Evolutionary conservation across 257 asterid species (phyloP).

Genomic region (Solanum boliviense): DNA sequence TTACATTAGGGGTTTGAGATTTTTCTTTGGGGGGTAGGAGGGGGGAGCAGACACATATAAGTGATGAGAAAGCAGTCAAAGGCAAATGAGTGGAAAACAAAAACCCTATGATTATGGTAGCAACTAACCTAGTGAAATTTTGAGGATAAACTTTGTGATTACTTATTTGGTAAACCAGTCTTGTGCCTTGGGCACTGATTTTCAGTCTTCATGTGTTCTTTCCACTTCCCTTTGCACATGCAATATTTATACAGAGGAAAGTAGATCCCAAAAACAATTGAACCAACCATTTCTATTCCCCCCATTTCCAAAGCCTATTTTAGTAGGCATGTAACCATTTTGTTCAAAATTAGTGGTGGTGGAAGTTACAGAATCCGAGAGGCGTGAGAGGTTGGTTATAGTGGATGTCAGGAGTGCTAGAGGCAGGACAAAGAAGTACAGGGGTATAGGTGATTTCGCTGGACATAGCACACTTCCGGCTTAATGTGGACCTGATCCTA

Average conservation of each 20-base stretch:
- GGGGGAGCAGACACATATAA: background rate
- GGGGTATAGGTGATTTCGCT: background rate
- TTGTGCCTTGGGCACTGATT: background rate
- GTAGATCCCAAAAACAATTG: background rate
- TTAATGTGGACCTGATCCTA: background rate
- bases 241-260: background rate
- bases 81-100: background rate
- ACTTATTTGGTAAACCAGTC: background rate
- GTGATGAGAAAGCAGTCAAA: background rate
- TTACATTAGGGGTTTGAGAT: background rate
- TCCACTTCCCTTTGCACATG: background rate
- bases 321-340: background rate
- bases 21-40: background rate
- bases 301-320: background rate
- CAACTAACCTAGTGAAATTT: background rate
- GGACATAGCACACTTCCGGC: background rate
- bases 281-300: background rate
- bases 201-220: background rate
- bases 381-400: background rate
- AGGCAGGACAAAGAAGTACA: background rate
- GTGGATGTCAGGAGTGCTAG: background rate
- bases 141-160: background rate
- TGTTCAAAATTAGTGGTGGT: background rate
- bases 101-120: background rate
- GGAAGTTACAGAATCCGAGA: background rate